Conservation (phyloP, 768 basidiomycete species). For the Lactarius trivialis region DNA sequence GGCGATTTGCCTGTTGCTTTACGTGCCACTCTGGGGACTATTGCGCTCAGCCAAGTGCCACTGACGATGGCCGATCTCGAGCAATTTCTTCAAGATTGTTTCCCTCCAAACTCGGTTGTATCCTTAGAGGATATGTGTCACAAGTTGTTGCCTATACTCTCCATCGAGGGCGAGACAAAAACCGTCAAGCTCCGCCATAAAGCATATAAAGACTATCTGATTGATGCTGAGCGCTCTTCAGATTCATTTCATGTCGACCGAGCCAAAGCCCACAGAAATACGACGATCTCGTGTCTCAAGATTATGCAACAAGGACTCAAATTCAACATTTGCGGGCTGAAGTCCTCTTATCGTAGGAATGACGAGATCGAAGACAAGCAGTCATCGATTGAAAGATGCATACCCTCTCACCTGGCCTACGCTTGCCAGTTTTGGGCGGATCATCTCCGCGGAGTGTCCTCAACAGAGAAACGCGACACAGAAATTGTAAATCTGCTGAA, state of each 20-base stretch:
- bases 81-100: constrained; percentile 3
- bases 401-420: constrained; percentile 32
- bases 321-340: constrained; percentile 37
- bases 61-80: constrained; percentile 16
- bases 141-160: constrained; percentile 12
- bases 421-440: constrained; percentile 35
- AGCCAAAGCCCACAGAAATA: constrained; percentile 2
- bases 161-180: background rate
- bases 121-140: constrained; percentile 11
- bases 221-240: constrained; percentile 13
- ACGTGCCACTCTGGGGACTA: constrained; percentile 3
- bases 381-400: constrained; percentile 22
- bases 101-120: background rate
- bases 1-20: background rate
- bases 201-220: constrained; percentile 15
- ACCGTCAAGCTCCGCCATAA: constrained; percentile 14
- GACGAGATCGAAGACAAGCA: constrained; percentile 24
- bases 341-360: constrained; percentile 32
- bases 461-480: constrained; percentile 12
- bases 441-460: constrained; percentile 24
- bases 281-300: constrained; percentile 29
- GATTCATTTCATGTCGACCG: constrained; percentile 7
- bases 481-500: constrained; percentile 22
- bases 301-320: constrained; percentile 31
- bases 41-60: constrained; percentile 12